Percentiles rank a stretch among this genome's conserved stretches.
Conservation (phyloP, 768 basidiomycete genomes). For the Hemileccinum rubropunctum region DNA sequence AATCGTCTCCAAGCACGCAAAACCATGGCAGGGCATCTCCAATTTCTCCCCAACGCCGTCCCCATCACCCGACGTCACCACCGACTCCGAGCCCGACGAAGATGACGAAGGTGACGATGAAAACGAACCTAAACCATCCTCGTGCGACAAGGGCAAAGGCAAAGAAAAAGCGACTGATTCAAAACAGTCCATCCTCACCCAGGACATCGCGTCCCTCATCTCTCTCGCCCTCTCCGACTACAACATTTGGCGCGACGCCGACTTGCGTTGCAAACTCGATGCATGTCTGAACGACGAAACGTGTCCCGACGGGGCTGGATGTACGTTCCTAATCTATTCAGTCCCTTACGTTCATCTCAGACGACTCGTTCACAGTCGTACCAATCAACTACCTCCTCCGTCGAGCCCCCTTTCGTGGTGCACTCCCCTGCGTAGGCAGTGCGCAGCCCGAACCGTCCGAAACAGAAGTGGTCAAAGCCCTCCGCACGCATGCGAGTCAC, state of each 20-base stretch:
- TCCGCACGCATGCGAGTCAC: slow-evolving; percentile 48
- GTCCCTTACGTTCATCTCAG: not conserved
- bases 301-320: slow-evolving; percentile 37
- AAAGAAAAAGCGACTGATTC: slow-evolving; percentile 15
- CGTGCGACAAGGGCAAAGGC: slow-evolving; percentile 25
- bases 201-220: slow-evolving; percentile 51
- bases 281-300: slow-evolving; percentile 15
- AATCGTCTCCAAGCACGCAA: slow-evolving; percentile 38
- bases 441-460: slow-evolving; percentile 34
- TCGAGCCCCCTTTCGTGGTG: slow-evolving; percentile 29
- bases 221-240: slow-evolving; percentile 69
- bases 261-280: slow-evolving; percentile 50
- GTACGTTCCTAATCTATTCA: slow-evolving; percentile 36
- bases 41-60: slow-evolving; percentile 3
- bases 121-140: not conserved
- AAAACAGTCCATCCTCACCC: slow-evolving; percentile 28
- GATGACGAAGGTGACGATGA: not conserved
- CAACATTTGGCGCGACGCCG: slow-evolving; percentile 60
- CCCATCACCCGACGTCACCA: slow-evolving; percentile 6
- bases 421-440: not conserved
- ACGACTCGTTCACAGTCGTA: slow-evolving; percentile 42
- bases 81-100: slow-evolving; percentile 6
- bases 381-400: slow-evolving; percentile 56
- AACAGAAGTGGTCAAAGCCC: slow-evolving; percentile 50
- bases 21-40: slow-evolving; percentile 20